Base-by-base conservation (phyloP, 371 early-diverging fungal species). In the Mortierella sp. region DNA sequence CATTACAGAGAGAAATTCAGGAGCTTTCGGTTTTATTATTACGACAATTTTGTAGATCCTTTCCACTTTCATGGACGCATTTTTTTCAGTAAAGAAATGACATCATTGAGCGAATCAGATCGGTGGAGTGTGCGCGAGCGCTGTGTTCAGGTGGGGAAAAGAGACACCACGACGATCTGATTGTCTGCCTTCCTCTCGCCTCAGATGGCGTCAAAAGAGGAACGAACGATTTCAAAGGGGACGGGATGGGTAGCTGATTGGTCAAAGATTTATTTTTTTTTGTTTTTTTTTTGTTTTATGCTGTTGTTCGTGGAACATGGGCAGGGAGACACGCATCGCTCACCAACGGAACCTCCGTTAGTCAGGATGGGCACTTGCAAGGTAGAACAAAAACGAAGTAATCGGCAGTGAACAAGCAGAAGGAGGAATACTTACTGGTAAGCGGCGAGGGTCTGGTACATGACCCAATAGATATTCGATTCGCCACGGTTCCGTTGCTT, bases 401-500 rank as follows among this genome's bases (percentile, higher is more conserved):
- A 51, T 3, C n/a, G n/a, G n/a, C n/a, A n/a, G n/a, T n/a, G n/a
- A n/a, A n/a, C n/a, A 60, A 29, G 35, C 2, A 16, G 21, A 35
- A 63, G 35, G 29, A 35, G 5, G 16, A 6, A 5, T 3, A 18
- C 68, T 24, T 49, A 75, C 75, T 75, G 75, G n/a, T 75, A 75
- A 32, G 65, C 75, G 21, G 65, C 68, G 27, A 44, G 75, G 29
- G 63, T 75, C 32, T 63, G 32, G 43, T 75, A 75, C 12, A 75
- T 49, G 43, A 81, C 41, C 81, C 81, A 81, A 35, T 76, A 77
- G 29, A 77, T 48, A 21, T 41, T 51, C n/a, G 58, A 68, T n/a
- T 58, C 38, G 27, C 44, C 70, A 4, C 71, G 58, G 14, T 16
- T 72, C 27, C 70, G 55, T 49, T 41, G 48, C 58, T 81, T 73